Base-by-base conservation (phyloP, 1,284 basidiomycete genomes). In the Gomphus bonarii region DNA sequence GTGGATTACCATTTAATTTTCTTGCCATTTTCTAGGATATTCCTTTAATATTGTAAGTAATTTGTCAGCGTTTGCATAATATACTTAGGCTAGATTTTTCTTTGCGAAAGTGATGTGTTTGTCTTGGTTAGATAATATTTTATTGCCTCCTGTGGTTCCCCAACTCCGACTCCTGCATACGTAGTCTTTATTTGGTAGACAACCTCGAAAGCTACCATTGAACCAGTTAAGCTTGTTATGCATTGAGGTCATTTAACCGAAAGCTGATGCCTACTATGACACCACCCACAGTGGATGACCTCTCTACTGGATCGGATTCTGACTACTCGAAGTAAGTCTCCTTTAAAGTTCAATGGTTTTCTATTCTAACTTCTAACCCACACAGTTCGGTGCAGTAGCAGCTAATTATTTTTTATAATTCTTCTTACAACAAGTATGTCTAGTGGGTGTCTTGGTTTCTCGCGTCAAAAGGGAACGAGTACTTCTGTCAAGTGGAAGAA, bases 391-490 rank as follows among this genome's bases (percentile, higher is more conserved):
- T 58, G 36, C 50, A 53, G 50, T 36, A 22, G 25, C 60, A 74
- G 72, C 67, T 74, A 72, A 65, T 40, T 14, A 22, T 40, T n/a
- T 18, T 42, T 22, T 44, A 20, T 35, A 44, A 50, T 31, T 40
- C 12, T 30, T 50, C 53, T 51, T 31, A 50, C 56, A 31, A 55
- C 51, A 42, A 33, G 47, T 18, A 50, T 30, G 44, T 43, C 33
- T 55, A 88, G 86, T 98, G 95, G 95, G 95, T 97, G 65, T 92
- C 93, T 6, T 98, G 95, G 95, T 99, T 98, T 70, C 78, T 99
- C 30, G 93, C 93, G 7, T 95, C 93, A n/a, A 95, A 91, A 69
- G 88, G 88, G 54, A 90, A 91, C 72, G 95, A 99, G 74, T 99
- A 99, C 77, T 99, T 98, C 70, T 97, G 95, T 72, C 95, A 99